These are phyloP conservation scores for Cutaneotrichosporon daszewskae DNA, from an alignment of 1,284 basidiomycete species.

Conservation along the genomic window DNA sequence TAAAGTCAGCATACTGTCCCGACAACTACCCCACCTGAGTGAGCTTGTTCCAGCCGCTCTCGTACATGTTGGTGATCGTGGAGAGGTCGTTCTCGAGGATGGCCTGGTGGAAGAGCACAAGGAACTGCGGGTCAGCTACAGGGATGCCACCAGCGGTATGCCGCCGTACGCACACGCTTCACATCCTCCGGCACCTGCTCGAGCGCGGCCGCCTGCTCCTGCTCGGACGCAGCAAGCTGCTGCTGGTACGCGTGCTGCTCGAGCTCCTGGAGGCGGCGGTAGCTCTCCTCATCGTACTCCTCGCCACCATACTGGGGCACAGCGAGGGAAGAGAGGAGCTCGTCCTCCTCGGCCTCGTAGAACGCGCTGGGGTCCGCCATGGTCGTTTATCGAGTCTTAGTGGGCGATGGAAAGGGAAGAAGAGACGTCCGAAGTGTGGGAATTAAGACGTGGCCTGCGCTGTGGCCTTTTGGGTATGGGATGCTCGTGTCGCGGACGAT, in stretches of 20 bases:
- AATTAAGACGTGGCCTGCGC: background rate
- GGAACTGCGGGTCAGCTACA: constrained; percentile 59
- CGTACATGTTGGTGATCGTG: constrained; percentile 86
- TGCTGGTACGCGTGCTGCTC: constrained; percentile 39
- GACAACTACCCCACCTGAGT: constrained; percentile 50
- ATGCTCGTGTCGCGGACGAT: constrained; percentile 1
- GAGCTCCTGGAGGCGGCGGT: constrained; percentile 36
- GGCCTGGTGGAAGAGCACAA: constrained; percentile 78
- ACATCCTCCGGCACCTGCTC: constrained; percentile 47
- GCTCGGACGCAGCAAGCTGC: constrained; percentile 30
- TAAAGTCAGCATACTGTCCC: constrained; percentile 48
- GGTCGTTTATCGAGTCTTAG: constrained; percentile 7
- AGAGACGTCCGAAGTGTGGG: background rate
- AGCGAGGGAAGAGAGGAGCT: constrained; percentile 42
- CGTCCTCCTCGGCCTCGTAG: constrained; percentile 46
- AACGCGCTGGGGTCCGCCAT: constrained; percentile 46
- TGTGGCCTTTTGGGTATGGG: constrained; percentile 6
- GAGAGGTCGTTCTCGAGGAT: constrained; percentile 75
- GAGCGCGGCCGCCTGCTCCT: constrained; percentile 35
- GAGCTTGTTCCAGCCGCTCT: constrained; percentile 92
- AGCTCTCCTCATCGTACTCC: constrained; percentile 36
- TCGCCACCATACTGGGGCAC: constrained; percentile 29
- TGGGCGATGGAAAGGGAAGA: background rate
- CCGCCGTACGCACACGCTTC: constrained; percentile 37
- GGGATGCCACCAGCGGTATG: background rate